Evolutionary conservation across 768 basidiomycete species (phyloP).

Genomic region (Serendipita sp.): DNA sequence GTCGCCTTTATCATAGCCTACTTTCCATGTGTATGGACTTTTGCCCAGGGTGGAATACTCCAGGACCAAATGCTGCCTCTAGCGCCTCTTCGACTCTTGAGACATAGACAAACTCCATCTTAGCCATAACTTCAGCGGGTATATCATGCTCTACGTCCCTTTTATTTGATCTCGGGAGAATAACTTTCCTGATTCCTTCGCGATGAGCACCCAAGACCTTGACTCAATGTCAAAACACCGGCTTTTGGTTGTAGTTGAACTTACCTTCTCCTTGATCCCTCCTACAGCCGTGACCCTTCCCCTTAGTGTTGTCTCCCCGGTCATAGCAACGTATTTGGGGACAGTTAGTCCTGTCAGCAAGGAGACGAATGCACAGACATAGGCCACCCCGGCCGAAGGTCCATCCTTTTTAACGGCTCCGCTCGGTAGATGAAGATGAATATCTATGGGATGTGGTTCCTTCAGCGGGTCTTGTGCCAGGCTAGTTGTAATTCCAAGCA

Average conservation of each 20-base stretch:
- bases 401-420: constrained; percentile 92
- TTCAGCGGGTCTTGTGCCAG: constrained; percentile 60
- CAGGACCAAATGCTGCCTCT: constrained; percentile 58
- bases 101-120: constrained; percentile 73
- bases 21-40: constrained; percentile 3
- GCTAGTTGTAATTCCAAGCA: constrained; percentile 54
- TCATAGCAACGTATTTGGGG: constrained; percentile 65
- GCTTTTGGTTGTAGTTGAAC: neutral
- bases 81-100: constrained; percentile 62
- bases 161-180: constrained; percentile 68
- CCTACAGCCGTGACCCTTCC: constrained; percentile 73
- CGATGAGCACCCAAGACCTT: constrained; percentile 78
- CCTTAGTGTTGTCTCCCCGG: constrained; percentile 81
- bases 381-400: constrained; percentile 71
- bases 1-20: neutral
- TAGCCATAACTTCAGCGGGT: constrained; percentile 47
- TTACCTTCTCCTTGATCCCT: constrained; percentile 73
- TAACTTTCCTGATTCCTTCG: constrained; percentile 64
- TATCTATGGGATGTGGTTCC: constrained; percentile 52
- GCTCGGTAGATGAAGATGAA: constrained; percentile 78
- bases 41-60: constrained; percentile 6
- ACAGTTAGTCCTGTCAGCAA: constrained; percentile 62
- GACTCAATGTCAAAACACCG: neutral
- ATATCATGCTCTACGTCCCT: constrained; percentile 83
- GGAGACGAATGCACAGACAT: constrained; percentile 78